These are phyloP conservation scores for Trypanosoma caninum DNA, from an alignment of 208 protist species.

Conservation along the genomic window DNA sequence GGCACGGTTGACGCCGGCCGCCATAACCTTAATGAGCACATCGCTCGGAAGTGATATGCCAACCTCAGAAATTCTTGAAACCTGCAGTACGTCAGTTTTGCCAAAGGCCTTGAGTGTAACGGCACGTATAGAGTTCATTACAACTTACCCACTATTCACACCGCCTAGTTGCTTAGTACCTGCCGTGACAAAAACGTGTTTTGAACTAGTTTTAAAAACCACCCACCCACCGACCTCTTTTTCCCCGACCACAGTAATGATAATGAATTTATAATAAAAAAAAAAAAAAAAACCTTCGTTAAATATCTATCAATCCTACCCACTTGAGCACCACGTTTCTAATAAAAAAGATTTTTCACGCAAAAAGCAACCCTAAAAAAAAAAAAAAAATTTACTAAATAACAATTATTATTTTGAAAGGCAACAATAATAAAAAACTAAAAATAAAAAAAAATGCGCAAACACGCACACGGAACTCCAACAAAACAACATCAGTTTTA, in stretches of 20 bases:
- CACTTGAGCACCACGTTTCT: too few relatives aligned
- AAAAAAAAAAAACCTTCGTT: conserved; percentile 9
- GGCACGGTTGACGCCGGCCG: conserved; percentile 86
- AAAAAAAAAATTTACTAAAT: conserved; percentile 2
- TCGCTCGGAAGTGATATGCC: conserved; percentile 34
- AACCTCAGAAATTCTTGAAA: conserved; percentile 44
- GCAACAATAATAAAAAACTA: not conserved
- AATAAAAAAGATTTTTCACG: conserved; percentile 10
- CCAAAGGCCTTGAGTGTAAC: conserved; percentile 79
- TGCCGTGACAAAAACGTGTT: too few relatives aligned
- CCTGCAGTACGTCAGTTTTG: conserved; percentile 46
- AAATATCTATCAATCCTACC: too few relatives aligned
- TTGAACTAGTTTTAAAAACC: too few relatives aligned
- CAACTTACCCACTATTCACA: not conserved
- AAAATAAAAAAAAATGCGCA: conserved; percentile 2
- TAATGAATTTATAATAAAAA: conserved; percentile 11
- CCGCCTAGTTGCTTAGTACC: not conserved
- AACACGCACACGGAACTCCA: not conserved
- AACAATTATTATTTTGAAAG: not conserved
- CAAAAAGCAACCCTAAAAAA: conserved; percentile 2
- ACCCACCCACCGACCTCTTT: too few relatives aligned
- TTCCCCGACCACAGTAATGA: too few relatives aligned
- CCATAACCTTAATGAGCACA: conserved; percentile 85
- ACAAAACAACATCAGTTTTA: not conserved
- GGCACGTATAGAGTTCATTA: conserved; percentile 76